Base-by-base conservation (phyloP, 106 monocot genomes). In the Dendrobium officinale region DNA sequence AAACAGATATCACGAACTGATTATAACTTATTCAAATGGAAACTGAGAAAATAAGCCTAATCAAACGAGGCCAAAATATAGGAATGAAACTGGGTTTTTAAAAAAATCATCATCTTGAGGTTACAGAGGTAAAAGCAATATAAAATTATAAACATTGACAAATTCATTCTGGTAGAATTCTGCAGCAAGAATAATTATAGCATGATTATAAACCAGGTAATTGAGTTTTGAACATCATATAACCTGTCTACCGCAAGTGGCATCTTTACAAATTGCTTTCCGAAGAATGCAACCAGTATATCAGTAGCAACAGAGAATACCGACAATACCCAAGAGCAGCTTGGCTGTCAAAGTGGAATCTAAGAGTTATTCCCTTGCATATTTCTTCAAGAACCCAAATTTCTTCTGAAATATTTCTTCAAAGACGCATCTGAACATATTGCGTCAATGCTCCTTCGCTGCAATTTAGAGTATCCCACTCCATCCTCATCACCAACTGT, bases 351-450 rank as follows among this genome's bases (percentile, higher is more conserved):
- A 70, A 70, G 70, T 70, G 37, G 13, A 16, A 70, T 70, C 16
- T 37, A 37, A 33, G 15, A 37, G 15, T 70, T 70, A 20, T 37
- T 29, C 33, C 37, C 10, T 37, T 33, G 33, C 70, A 70, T 70
- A 33, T 24, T 33, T 70, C 70, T 33, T 37, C 70, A 20, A 70
- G 10, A 40, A 33, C 70, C 29, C 33, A 37, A 70, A 2, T 37
- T 7, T 37, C 13, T 70, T 37, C 70, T 70, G 70, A 70, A 70
- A 70, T 70, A 70, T 70, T 37, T 70, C 37, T 70, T 70, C 68
- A 70, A 27, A 33, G 68, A 37, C 70, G 3, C 33, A 70, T 70
- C 70, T 70, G 70, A 33, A 70, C 10, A 3, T 70, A 70, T 31
- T 13, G 33, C 4, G 37, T 70, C 70, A 37, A 70, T 37, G 15